Evolutionary conservation across 352 stramenopile species (phyloP).

Genomic region (Globisporangium cystogenes): DNA sequence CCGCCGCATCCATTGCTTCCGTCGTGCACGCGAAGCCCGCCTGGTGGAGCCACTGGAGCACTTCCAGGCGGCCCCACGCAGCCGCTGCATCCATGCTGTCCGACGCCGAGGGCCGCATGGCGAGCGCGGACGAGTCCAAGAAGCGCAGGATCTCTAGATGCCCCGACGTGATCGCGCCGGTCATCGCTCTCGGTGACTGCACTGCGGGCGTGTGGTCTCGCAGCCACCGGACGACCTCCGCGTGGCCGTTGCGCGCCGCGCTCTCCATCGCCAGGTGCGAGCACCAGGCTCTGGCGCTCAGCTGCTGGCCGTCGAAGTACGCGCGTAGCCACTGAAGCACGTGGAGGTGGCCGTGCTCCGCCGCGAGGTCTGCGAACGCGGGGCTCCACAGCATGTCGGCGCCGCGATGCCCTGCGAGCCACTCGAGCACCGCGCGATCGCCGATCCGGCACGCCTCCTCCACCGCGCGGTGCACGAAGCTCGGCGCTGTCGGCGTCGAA

Average conservation of each 20-base stretch:
- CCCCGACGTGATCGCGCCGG: background rate
- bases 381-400: constrained; percentile 1
- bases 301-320: background rate
- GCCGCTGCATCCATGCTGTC: constrained; percentile 7
- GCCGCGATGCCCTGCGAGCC: background rate
- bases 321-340: background rate
- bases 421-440: background rate
- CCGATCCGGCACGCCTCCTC: background rate
- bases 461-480: constrained; percentile 1
- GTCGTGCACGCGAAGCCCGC: background rate
- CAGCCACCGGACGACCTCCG: constrained; percentile 4
- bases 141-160: constrained; percentile 8
- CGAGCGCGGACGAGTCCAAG: constrained; percentile 1
- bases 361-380: background rate
- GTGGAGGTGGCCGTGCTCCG: background rate
- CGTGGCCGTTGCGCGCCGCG: constrained; percentile 2
- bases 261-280: background rate
- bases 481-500: background rate
- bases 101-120: background rate
- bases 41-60: constrained; percentile 6
- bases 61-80: constrained; percentile 1
- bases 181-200: constrained; percentile 1
- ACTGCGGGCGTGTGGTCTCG: background rate
- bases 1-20: background rate
- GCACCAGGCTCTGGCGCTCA: background rate